A percentile compares a stretch with the other conserved stretches of the same genome.
These are phyloP conservation scores for Solanum arcanum DNA, from an alignment of 257 asterid species.

Conservation along the genomic window DNA sequence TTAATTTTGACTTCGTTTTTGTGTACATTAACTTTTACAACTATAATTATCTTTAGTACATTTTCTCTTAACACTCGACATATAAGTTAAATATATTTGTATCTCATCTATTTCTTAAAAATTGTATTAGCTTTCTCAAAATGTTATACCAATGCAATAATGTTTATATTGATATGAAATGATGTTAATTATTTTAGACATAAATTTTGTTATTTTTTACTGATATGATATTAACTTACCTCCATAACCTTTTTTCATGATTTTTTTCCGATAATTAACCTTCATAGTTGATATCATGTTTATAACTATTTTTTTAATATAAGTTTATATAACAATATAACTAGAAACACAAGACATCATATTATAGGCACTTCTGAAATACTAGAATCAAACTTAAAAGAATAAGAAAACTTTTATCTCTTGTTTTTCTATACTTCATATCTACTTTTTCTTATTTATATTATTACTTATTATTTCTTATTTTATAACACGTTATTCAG, in stretches of 20 bases:
- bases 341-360: not conserved
- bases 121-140: not conserved
- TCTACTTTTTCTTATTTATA: not conserved
- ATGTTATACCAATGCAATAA: not conserved
- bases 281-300: not conserved
- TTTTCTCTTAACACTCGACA: not conserved
- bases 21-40: not conserved
- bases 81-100: not conserved
- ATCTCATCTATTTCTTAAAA: not conserved
- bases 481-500: not conserved
- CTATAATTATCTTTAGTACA: not conserved
- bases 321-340: not conserved
- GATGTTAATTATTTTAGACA: not conserved
- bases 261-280: not conserved
- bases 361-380: not conserved
- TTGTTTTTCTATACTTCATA: not conserved
- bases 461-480: not conserved
- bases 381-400: not conserved
- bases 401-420: not conserved
- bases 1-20: no score
- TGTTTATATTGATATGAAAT: not conserved
- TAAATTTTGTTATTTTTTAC: not conserved
- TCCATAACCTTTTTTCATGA: not conserved
- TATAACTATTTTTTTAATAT: not conserved
- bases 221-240: no score